These are phyloP conservation scores for Stylosanthes scabra DNA, from an alignment of 331 rosid species.

Conservation along the genomic window DNA sequence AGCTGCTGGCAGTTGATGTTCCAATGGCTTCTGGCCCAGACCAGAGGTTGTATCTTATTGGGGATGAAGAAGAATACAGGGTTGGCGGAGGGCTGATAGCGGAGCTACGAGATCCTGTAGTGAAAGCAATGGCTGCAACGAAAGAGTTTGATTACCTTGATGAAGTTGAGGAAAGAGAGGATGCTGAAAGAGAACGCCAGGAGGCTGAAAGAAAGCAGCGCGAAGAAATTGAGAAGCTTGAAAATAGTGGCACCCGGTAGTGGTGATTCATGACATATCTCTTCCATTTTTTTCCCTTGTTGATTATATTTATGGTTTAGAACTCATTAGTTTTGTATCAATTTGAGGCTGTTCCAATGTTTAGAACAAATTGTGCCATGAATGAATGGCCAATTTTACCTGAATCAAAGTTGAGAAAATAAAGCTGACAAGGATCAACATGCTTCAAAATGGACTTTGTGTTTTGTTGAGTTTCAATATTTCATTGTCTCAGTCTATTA, in stretches of 20 bases:
- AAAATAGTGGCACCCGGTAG: slow-evolving; percentile 56
- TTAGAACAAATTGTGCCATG: slow-evolving; percentile 39
- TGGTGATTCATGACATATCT: neutral
- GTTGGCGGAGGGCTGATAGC: slow-evolving; percentile 88
- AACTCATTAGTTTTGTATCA: slow-evolving; percentile 38
- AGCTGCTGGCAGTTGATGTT: slow-evolving; percentile 88
- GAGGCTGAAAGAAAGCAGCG: slow-evolving; percentile 77
- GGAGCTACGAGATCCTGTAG: slow-evolving; percentile 86
- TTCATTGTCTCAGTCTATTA: too few relatives aligned
- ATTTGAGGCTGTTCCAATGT: slow-evolving; percentile 44
- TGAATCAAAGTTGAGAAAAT: slow-evolving; percentile 50
- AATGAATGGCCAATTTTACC: slow-evolving; percentile 44
- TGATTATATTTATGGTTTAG: slow-evolving; percentile 43
- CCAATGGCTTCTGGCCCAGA: slow-evolving; percentile 97
- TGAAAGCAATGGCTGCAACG: slow-evolving; percentile 90
- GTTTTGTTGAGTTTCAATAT: neutral
- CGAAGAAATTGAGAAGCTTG: slow-evolving; percentile 87
- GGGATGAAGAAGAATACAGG: slow-evolving; percentile 87
- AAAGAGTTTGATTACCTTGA: slow-evolving; percentile 90
- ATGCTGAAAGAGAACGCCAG: slow-evolving; percentile 71
- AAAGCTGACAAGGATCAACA: slow-evolving; percentile 58
- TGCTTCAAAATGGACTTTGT: neutral
- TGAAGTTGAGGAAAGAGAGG: slow-evolving; percentile 81
- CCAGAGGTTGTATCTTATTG: slow-evolving; percentile 75
- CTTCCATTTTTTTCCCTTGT: slow-evolving; percentile 31